A percentile compares a stretch with the other conserved stretches of the same genome.
These are phyloP conservation scores for Brasilioporus rufonigricans DNA, from an alignment of 768 basidiomycete genomes.

Conservation along the genomic window DNA sequence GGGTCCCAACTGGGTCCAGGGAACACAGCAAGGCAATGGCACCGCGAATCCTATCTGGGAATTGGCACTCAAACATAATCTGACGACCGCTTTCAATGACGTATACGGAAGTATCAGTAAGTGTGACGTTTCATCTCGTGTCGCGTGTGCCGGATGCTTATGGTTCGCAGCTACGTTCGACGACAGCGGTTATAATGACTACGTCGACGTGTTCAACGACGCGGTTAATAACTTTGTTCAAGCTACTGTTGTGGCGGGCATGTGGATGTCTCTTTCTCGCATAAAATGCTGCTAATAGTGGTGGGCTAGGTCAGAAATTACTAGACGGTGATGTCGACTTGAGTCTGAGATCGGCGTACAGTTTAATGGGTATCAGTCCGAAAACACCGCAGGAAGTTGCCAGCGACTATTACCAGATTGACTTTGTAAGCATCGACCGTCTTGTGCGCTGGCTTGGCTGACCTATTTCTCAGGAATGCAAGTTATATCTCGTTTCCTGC, in stretches of 20 bases:
- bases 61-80: slow-evolving; percentile 53
- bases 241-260: slow-evolving; percentile 47
- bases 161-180: slow-evolving; percentile 51
- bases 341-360: slow-evolving; percentile 53
- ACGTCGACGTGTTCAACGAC: slow-evolving; percentile 40
- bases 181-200: slow-evolving; percentile 47
- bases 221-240: slow-evolving; percentile 39
- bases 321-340: slow-evolving; percentile 43
- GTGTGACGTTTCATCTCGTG: slow-evolving; percentile 12
- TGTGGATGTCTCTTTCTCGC: slow-evolving; percentile 27
- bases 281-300: slow-evolving; percentile 39
- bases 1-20: slow-evolving; percentile 64
- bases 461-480: slow-evolving; percentile 26
- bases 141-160: not conserved
- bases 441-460: not conserved
- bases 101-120: slow-evolving; percentile 44
- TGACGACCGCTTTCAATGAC: slow-evolving; percentile 46
- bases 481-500: slow-evolving; percentile 5
- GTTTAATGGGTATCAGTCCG: slow-evolving; percentile 46
- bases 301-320: slow-evolving; percentile 10
- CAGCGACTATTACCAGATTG: slow-evolving; percentile 59
- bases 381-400: slow-evolving; percentile 43
- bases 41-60: slow-evolving; percentile 58
- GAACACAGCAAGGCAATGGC: slow-evolving; percentile 46
- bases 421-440: slow-evolving; percentile 27